Base-by-base conservation (phyloP, 2,329 filamentous ascomycete species). In the Tetracladium maxilliforme region DNA sequence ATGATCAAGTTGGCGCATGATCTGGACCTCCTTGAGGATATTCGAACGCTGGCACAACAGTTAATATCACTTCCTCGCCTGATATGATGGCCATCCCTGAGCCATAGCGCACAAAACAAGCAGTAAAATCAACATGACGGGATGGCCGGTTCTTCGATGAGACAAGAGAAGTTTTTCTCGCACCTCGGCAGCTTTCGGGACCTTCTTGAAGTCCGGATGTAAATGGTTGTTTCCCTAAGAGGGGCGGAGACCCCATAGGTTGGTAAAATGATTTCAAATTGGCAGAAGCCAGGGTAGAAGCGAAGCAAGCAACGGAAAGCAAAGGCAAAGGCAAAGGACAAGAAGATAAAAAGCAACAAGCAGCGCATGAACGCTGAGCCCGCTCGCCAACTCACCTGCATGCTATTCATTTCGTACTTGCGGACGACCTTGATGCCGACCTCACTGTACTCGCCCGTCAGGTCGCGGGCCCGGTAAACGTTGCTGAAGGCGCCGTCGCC, bases 401-500 rank as follows among this genome's bases (percentile, higher is more conserved):
- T 84, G 38, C 76, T 86, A 57, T 93, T 95, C 82, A 98, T 94
- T 56, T 98, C 90, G 49, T 83, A 95, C 58, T 95, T 95, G 45
- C 90, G 79, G 35, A 98, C 90, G 25, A 98, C 90, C 54, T 98
- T 98, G 64, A 98, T 95, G 40, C 87, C 90, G 17, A 90, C 84
- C 47, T 95, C 77, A 33, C 74, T 61, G 20, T 80, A 78, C 6
- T 72, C 64, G 22, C 52, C 63, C 10, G 21, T 9, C 6, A 56
- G 48, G 48, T 98, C 90, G 38, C 65, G 69, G 19, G 90, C 90
- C 19, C 82, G 75, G 53, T 95, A 98, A 36, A 98, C 90, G 44
- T 95, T 95, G 61, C 87, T 95, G 64, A 98, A 98, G 32, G 90
- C 90, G 33, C 90, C 90, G 40, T 95, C 90, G 36, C 90, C 90